phyloP scores from a whole-genome alignment of 2,329 filamentous ascomycete species.

The Colletotrichum agaves region DNA sequence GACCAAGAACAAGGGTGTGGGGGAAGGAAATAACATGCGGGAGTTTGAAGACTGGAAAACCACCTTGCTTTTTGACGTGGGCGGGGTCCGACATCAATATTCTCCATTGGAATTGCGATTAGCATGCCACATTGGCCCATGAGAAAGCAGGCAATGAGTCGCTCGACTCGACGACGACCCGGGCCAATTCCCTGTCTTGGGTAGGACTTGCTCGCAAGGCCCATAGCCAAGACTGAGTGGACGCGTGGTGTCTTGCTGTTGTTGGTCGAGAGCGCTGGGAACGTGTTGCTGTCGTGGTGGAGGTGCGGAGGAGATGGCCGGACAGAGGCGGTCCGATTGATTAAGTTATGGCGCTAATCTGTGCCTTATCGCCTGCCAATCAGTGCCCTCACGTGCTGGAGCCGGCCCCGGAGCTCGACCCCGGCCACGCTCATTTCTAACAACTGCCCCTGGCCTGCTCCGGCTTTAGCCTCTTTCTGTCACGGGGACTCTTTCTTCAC shows the following conservation, averaged over 20 bases:
- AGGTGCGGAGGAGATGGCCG: slow-evolving; percentile 15
- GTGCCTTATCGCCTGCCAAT: slow-evolving; percentile 37
- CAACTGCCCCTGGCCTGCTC: background rate
- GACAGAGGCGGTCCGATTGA: slow-evolving; percentile 1
- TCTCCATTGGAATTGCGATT: background rate
- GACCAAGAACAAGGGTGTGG: background rate
- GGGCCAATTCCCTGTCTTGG: slow-evolving; percentile 16
- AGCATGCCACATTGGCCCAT: slow-evolving; percentile 4
- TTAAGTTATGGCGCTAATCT: slow-evolving; percentile 25
- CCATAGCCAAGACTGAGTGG: background rate
- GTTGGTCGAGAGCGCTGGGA: slow-evolving; percentile 10
- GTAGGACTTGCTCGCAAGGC: background rate
- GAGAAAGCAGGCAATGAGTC: background rate
- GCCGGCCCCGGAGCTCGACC: slow-evolving; percentile 13
- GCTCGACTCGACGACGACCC: background rate
- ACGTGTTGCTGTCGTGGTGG: slow-evolving; percentile 13
- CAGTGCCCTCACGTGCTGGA: slow-evolving; percentile 33
- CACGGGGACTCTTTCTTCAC: background rate
- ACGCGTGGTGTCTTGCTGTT: slow-evolving; percentile 31
- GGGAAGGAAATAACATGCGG: slow-evolving; percentile 6
- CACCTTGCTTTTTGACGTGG: background rate
- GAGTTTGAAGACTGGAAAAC: background rate
- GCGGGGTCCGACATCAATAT: background rate
- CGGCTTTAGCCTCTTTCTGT: background rate
- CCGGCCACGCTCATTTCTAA: background rate